Percentiles rank a stretch among this genome's conserved stretches.
phyloP scores from a whole-genome alignment of 2,329 filamentous ascomycete species.

The Pseudogymnoascus sp. region DNA sequence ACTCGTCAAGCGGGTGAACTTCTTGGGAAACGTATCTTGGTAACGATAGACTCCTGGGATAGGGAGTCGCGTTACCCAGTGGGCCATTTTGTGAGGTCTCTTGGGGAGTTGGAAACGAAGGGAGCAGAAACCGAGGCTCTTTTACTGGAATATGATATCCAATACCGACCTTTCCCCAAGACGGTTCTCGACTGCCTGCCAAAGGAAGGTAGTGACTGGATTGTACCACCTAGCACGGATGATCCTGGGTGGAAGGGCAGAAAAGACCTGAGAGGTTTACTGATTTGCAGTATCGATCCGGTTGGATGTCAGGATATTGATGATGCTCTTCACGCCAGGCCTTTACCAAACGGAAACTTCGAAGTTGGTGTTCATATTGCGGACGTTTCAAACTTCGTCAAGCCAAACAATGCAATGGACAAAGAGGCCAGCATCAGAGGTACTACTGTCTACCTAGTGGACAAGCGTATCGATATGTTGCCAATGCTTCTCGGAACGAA shows the following conservation, averaged over 20 bases:
- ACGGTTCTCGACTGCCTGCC: constrained; percentile 91
- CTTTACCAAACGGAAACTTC: constrained; percentile 83
- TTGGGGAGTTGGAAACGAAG: constrained; percentile 92
- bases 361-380: constrained; percentile 98
- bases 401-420: constrained; percentile 96
- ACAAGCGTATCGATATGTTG: constrained; percentile 99
- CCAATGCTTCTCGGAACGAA: constrained; percentile 94
- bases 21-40: constrained; percentile 81
- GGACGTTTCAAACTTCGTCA: constrained; percentile 98
- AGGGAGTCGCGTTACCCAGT: constrained; percentile 85
- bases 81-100: constrained; percentile 86
- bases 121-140: constrained; percentile 96
- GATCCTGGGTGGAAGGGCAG: constrained; percentile 84
- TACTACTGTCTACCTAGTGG: constrained; percentile 94
- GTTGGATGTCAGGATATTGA: constrained; percentile 97
- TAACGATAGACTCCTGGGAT: constrained; percentile 94
- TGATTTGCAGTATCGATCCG: constrained; percentile 97
- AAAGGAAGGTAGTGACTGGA: constrained; percentile 87
- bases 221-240: constrained; percentile 69
- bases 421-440: constrained; percentile 87
- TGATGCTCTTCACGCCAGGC: constrained; percentile 83
- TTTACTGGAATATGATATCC: constrained; percentile 90
- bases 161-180: constrained; percentile 95
- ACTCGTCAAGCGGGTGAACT: constrained; percentile 86
- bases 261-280: constrained; percentile 72